phyloP scores from a whole-genome alignment of 2,329 filamentous ascomycete species.

The Trematosphaeria pertusa region DNA sequence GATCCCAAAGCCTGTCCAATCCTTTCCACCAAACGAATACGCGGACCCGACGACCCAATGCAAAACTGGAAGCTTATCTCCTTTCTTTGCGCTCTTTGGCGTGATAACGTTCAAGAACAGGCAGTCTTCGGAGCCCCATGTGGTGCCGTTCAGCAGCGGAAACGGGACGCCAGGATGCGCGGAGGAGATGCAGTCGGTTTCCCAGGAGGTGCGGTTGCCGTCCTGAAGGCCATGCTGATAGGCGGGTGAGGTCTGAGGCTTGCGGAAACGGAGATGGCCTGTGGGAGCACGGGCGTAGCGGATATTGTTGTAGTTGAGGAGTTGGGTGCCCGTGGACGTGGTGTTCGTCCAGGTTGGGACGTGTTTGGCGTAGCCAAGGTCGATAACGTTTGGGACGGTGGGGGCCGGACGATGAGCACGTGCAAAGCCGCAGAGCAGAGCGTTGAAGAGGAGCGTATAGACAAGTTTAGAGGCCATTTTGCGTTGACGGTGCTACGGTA shows the following conservation, averaged over 20 bases:
- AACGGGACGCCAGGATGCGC: slow-evolving; percentile 5
- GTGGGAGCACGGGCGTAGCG: slow-evolving; percentile 7
- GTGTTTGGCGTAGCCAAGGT: slow-evolving; percentile 14
- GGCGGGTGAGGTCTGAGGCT: slow-evolving; percentile 4
- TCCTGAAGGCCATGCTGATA: slow-evolving; percentile 1
- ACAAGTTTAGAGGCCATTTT: neutral
- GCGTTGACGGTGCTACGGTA: neutral
- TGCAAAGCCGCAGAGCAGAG: no score
- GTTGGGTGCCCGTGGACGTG: neutral
- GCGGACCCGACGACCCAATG: slow-evolving; percentile 11
- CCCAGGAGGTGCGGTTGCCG: slow-evolving; percentile 9
- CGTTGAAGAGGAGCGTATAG: neutral
- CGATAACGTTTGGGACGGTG: slow-evolving; percentile 1
- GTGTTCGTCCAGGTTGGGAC: slow-evolving; percentile 7
- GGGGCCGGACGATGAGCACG: no score
- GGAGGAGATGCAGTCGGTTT: slow-evolving; percentile 10
- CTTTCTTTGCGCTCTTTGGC: slow-evolving; percentile 5
- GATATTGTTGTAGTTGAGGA: slow-evolving; percentile 13
- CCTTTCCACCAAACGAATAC: slow-evolving; percentile 12
- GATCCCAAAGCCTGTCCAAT: slow-evolving; percentile 9
- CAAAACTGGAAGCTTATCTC: slow-evolving; percentile 13
- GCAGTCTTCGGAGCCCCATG: slow-evolving; percentile 11
- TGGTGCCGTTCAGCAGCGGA: slow-evolving; percentile 5
- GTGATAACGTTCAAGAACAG: slow-evolving; percentile 10
- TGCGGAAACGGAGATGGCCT: slow-evolving; percentile 8